Evolutionary conservation across 2,329 filamentous ascomycete species (phyloP).

Genomic region (Blumeriella jaapii): DNA sequence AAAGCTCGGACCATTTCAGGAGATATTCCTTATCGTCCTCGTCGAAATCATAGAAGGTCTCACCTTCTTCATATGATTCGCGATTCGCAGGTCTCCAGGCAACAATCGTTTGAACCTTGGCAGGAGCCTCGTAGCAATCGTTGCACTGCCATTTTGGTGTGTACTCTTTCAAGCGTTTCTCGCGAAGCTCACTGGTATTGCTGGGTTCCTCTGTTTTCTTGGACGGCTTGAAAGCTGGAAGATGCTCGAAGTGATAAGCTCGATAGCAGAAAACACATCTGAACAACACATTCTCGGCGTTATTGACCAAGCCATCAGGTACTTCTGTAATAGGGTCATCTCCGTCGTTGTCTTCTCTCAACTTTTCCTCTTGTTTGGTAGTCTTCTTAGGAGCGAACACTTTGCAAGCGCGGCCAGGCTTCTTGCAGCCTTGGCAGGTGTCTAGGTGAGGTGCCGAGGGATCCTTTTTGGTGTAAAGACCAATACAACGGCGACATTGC

Average conservation of each 20-base stretch:
- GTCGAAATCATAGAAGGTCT: slow-evolving; percentile 41
- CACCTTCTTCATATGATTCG: slow-evolving; percentile 40
- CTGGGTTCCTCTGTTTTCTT: slow-evolving; percentile 25
- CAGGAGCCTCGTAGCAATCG: slow-evolving; percentile 53
- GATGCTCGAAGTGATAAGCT: slow-evolving; percentile 74
- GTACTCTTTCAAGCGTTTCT: slow-evolving; percentile 62
- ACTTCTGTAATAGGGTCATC: slow-evolving; percentile 64
- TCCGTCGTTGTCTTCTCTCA: slow-evolving; percentile 67
- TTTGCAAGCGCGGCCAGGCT: slow-evolving; percentile 54
- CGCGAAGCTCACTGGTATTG: slow-evolving; percentile 38
- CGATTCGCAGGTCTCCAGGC: slow-evolving; percentile 71
- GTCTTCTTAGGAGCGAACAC: slow-evolving; percentile 66
- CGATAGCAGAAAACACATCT: slow-evolving; percentile 68
- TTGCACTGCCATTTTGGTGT: slow-evolving; percentile 66
- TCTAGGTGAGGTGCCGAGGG: slow-evolving; percentile 55
- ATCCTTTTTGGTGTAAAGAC: slow-evolving; percentile 57
- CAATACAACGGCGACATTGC: slow-evolving; percentile 81
- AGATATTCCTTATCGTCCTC: slow-evolving; percentile 87
- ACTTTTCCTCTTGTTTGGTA: slow-evolving; percentile 69
- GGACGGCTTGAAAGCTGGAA: slow-evolving; percentile 38
- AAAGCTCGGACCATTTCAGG: slow-evolving; percentile 72
- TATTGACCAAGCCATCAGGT: slow-evolving; percentile 55
- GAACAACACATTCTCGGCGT: slow-evolving; percentile 65
- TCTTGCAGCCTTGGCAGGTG: slow-evolving; percentile 58
- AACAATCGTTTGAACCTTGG: slow-evolving; percentile 67